A percentile compares a stretch with the other conserved stretches of the same genome.
phyloP scores from a whole-genome alignment of 2,329 filamentous ascomycete genomes.

The Penicillium sclerotiorum region DNA sequence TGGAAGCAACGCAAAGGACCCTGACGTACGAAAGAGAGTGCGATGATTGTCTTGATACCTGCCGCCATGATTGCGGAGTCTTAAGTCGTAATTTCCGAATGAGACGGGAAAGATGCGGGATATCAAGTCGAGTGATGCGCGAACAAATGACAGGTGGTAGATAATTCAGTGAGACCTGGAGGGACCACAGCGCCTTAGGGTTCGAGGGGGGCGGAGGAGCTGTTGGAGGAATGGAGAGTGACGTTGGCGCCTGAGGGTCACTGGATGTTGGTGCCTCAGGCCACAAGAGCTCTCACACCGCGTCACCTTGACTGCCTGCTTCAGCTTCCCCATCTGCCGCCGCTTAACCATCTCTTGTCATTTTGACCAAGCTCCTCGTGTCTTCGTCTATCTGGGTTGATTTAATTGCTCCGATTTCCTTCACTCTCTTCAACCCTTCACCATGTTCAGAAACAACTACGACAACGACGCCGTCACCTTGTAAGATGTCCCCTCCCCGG shows the following conservation, averaged over 20 bases:
- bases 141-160: constrained; percentile 2
- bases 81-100: constrained; percentile 26
- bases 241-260: constrained; percentile 35
- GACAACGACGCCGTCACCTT: constrained; percentile 99
- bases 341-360: constrained; percentile 19
- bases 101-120: constrained; percentile 9
- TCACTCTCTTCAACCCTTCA: constrained; percentile 40
- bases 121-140: constrained; percentile 5
- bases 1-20: neutral
- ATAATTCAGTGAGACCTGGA: constrained; percentile 4
- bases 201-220: constrained; percentile 14
- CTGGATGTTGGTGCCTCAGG: constrained; percentile 29
- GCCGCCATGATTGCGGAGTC: constrained; percentile 61
- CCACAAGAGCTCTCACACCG: constrained; percentile 33
- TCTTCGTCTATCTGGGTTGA: constrained; percentile 5
- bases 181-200: constrained; percentile 21
- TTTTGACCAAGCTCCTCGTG: constrained; percentile 15
- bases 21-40: constrained; percentile 82
- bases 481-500: constrained; percentile 54
- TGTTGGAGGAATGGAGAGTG: constrained; percentile 27
- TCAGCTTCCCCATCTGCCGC: constrained; percentile 25
- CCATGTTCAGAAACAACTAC: constrained; percentile 99
- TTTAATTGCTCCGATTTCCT: constrained; percentile 5
- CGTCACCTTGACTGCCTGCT: constrained; percentile 40
- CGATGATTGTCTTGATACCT: constrained; percentile 98